Percentiles rank a stretch among this genome's conserved stretches.
Evolutionary conservation across 345 rosid species (phyloP).

Genomic region (Syzygium grande): DNA sequence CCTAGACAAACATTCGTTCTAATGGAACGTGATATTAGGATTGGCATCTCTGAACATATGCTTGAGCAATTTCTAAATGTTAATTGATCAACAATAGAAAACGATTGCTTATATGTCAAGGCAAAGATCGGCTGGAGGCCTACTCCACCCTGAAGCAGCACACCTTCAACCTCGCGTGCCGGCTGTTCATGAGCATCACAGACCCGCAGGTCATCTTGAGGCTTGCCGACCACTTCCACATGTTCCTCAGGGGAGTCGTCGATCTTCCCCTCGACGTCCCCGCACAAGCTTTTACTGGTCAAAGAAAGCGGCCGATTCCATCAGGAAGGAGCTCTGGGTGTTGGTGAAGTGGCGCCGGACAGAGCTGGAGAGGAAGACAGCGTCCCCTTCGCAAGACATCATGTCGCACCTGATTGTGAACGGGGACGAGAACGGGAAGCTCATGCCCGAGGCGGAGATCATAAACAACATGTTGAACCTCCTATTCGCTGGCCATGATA

Average conservation of each 20-base stretch:
- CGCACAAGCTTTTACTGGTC: background rate
- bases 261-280: background rate
- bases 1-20: no score
- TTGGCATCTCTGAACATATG: background rate
- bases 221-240: background rate
- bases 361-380: slow-evolving; percentile 1
- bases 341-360: background rate
- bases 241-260: background rate
- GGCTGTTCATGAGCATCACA: background rate
- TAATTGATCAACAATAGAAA: background rate
- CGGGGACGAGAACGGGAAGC: slow-evolving; percentile 7
- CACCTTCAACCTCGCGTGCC: background rate
- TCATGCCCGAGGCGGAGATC: slow-evolving; percentile 12
- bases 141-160: background rate
- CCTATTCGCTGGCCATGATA: slow-evolving; percentile 12
- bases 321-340: background rate
- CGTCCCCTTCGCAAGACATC: background rate
- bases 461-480: slow-evolving; percentile 2
- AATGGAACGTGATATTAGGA: background rate
- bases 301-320: background rate
- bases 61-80: background rate
- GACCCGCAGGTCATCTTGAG: background rate
- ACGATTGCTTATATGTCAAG: background rate
- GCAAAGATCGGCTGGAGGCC: slow-evolving; percentile 2
- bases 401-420: slow-evolving; percentile 4